Conservation (phyloP, 129 eudicot genomes). For the Pulicaria dysenterica region DNA sequence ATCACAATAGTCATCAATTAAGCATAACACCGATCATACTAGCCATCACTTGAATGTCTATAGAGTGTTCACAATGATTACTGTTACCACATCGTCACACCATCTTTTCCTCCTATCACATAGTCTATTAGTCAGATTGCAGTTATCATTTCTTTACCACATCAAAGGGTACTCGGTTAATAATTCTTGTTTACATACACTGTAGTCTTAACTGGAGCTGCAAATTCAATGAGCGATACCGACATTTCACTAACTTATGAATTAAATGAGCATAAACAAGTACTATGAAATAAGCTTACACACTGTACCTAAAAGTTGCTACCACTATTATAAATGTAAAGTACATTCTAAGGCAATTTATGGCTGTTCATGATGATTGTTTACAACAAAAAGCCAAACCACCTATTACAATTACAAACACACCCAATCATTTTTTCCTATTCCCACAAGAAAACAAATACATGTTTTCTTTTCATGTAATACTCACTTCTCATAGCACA, state of each 20-base stretch:
- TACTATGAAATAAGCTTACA: slow-evolving; percentile 27
- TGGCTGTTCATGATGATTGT: slow-evolving; percentile 41
- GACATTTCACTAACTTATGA: not conserved
- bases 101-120: no score
- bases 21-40: no score
- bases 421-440: slow-evolving; percentile 36
- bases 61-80: no score
- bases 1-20: no score
- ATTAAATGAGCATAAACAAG: slow-evolving; percentile 23
- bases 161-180: no score
- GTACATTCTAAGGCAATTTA: slow-evolving; percentile 44
- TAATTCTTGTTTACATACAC: no score
- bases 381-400: slow-evolving; percentile 33
- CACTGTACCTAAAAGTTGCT: slow-evolving; percentile 43
- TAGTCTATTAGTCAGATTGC: no score
- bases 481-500: no score
- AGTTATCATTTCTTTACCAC: no score
- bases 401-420: slow-evolving; percentile 30
- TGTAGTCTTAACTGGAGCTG: not conserved
- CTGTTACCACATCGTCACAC: no score
- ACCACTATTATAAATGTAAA: slow-evolving; percentile 33
- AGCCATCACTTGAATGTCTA: no score
- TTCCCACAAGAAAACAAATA: slow-evolving; percentile 9
- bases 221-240: not conserved
- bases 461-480: no score